Evolutionary conservation across 306 rosid genomes (phyloP).

Genomic region (Dryas drummondii): DNA sequence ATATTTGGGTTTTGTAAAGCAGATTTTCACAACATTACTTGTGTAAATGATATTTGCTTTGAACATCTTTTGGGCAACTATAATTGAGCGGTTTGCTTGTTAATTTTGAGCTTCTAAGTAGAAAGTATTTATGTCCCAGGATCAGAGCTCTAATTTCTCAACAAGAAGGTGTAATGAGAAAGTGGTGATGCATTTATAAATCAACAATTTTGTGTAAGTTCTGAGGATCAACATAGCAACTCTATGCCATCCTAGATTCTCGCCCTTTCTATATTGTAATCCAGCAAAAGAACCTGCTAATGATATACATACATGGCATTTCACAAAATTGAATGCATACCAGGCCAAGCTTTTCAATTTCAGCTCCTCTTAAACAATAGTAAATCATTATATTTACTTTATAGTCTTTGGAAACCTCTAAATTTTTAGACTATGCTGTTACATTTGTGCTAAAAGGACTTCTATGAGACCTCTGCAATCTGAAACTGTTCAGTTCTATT

Average conservation of each 20-base stretch:
- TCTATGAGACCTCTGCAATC: not conserved
- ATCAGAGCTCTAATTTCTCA: too few species aligned
- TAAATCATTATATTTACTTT: not conserved
- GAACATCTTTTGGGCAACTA: slow-evolving; percentile 30
- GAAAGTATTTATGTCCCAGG: too few species aligned
- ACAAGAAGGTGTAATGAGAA: too few species aligned
- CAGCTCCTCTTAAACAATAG: not conserved
- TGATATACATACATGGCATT: not conserved
- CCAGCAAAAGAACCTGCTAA: too few species aligned
- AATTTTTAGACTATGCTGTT: not conserved
- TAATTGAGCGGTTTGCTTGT: slow-evolving; percentile 5
- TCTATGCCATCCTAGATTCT: too few species aligned
- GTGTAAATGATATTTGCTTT: slow-evolving; percentile 41
- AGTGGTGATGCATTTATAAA: too few species aligned
- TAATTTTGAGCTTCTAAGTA: too few species aligned
- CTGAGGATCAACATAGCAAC: too few species aligned
- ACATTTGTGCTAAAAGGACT: not conserved
- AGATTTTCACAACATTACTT: slow-evolving; percentile 41
- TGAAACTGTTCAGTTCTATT: not conserved
- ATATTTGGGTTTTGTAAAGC: slow-evolving; percentile 41
- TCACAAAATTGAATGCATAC: not conserved
- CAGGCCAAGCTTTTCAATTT: not conserved
- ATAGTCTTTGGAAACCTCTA: not conserved
- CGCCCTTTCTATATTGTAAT: too few species aligned
- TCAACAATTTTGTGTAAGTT: too few species aligned